phyloP scores from a whole-genome alignment of 2,329 filamentous ascomycete genomes.

The Penicillium palitans region DNA sequence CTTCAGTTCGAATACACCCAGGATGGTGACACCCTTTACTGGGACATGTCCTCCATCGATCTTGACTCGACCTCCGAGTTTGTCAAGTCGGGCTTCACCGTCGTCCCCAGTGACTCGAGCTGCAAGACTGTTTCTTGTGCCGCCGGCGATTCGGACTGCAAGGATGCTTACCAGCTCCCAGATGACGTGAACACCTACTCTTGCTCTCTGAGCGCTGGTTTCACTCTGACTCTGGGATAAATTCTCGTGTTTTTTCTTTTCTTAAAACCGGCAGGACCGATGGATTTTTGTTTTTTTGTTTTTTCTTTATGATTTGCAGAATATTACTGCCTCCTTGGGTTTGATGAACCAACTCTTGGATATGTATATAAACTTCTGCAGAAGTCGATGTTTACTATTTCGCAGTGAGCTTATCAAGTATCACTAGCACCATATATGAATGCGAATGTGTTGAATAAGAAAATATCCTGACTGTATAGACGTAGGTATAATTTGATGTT shows the following conservation, averaged over 20 bases:
- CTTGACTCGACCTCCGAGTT: slow-evolving; percentile 34
- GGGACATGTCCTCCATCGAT: slow-evolving; percentile 43
- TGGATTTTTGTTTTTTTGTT: slow-evolving; percentile 5
- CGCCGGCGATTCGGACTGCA: slow-evolving; percentile 34
- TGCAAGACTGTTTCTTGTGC: slow-evolving; percentile 34
- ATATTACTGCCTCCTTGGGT: slow-evolving; percentile 1
- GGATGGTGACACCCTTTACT: slow-evolving; percentile 34
- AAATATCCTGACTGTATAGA: background rate
- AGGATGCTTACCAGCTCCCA: slow-evolving; percentile 38
- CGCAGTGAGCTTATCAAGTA: slow-evolving; percentile 1
- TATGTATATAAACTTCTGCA: slow-evolving; percentile 7
- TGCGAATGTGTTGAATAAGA: slow-evolving; percentile 11
- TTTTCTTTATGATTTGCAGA: background rate
- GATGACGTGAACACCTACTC: slow-evolving; percentile 38
- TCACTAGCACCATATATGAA: slow-evolving; percentile 4
- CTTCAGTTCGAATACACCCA: slow-evolving; percentile 39
- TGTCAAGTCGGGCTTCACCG: slow-evolving; percentile 33
- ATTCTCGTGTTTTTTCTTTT: slow-evolving; percentile 4
- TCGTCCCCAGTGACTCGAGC: slow-evolving; percentile 29
- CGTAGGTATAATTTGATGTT: background rate
- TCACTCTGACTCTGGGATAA: slow-evolving; percentile 38
- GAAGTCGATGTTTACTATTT: background rate
- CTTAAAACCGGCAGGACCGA: slow-evolving; percentile 11
- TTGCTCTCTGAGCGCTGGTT: slow-evolving; percentile 29
- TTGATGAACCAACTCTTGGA: background rate